Base-by-base conservation (phyloP, 257 asterid species). In the Penstemon barbatus region DNA sequence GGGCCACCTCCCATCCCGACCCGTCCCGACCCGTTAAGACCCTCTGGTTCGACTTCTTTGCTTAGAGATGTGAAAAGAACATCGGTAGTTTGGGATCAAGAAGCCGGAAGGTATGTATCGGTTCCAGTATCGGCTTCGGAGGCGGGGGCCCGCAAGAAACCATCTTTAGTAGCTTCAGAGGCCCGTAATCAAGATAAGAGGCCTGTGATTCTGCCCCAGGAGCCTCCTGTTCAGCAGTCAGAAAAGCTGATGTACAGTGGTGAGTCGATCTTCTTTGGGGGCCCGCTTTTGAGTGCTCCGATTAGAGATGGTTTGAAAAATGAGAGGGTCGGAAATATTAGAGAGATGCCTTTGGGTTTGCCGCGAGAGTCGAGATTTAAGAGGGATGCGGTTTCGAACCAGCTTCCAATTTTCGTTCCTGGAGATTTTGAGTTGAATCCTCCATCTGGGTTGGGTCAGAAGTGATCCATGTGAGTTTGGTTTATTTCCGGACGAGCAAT, bases 41-140 rank as follows among this genome's bases (percentile, higher is more conserved):
- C 73, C 50, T 54, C 89, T 11, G 81, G 82, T 62, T 57, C 88
- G 7, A 69, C 86, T 49, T 75, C 96, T 56, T 74, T 90, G 61
- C 78, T 85, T 36, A 73, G 96, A 72, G 99, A 93, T 37, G 81
- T 90, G 39, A 90, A 87, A 71, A 83, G 97, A 72, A 85, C 97
- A n/a, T 94, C 97, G 13, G 97, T 94, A 11, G 95, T 87, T 66
- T 94, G 97, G 97, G 97, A 94, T 81, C 97, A 87, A 79, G 96
- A 91, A 85, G 97, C 97, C 15, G 99, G 99, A 42, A 78, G 99
- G 74, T 94, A 94, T 40, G 84, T 94, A 10, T 91, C 99, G 2
- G 83, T 91, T 10, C 95, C 96, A 0, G 76, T 81, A 33, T 77
- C 96, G 33, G 88, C 93, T 65, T 60, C 89, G 33, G 97, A 87